Conservation (phyloP, 1,284 basidiomycete species). For the Golubevia pallescens region DNA sequence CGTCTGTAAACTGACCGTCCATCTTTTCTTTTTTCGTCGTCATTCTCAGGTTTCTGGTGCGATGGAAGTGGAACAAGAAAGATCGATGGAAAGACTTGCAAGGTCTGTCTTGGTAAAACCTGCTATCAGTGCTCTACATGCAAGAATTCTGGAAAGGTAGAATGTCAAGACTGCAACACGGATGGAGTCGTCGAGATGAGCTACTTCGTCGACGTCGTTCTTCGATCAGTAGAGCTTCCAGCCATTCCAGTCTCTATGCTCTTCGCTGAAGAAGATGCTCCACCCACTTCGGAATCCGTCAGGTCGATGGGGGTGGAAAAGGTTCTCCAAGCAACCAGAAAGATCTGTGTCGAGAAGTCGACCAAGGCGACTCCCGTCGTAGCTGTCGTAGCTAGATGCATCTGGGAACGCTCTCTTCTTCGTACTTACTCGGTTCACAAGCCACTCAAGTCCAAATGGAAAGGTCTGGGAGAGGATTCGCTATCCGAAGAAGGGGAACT, state of each 20-base stretch:
- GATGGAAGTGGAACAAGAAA: slow-evolving; percentile 36
- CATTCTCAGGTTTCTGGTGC: slow-evolving; percentile 34
- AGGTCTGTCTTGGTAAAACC: slow-evolving; percentile 36
- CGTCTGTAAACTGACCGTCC: slow-evolving; percentile 35
- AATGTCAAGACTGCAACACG: slow-evolving; percentile 33
- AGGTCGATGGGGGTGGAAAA: slow-evolving; percentile 23
- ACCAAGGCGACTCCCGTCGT: slow-evolving; percentile 16
- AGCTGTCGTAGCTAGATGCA: slow-evolving; percentile 40
- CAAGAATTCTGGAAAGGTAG: slow-evolving; percentile 21
- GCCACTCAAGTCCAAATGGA: too few relatives aligned
- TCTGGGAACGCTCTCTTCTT: slow-evolving; percentile 31
- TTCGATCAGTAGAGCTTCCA: slow-evolving; percentile 40
- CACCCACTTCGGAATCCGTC: slow-evolving; percentile 25
- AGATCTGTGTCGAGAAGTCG: slow-evolving; percentile 21
- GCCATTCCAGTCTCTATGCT: slow-evolving; percentile 27
- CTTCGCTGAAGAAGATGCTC: slow-evolving; percentile 12
- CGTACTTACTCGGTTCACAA: too few relatives aligned
- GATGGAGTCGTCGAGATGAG: slow-evolving; percentile 29
- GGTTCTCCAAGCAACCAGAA: slow-evolving; percentile 27
- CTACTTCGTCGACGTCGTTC: slow-evolving; percentile 37
- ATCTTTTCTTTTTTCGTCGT: too few relatives aligned
- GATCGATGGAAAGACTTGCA: slow-evolving; percentile 19
- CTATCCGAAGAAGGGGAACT: too few relatives aligned
- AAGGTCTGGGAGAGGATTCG: too few relatives aligned
- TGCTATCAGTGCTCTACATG: slow-evolving; percentile 38